phyloP scores from a whole-genome alignment of 2,329 filamentous ascomycete genomes.

The Ophiocordyceps camponoti-floridani region DNA sequence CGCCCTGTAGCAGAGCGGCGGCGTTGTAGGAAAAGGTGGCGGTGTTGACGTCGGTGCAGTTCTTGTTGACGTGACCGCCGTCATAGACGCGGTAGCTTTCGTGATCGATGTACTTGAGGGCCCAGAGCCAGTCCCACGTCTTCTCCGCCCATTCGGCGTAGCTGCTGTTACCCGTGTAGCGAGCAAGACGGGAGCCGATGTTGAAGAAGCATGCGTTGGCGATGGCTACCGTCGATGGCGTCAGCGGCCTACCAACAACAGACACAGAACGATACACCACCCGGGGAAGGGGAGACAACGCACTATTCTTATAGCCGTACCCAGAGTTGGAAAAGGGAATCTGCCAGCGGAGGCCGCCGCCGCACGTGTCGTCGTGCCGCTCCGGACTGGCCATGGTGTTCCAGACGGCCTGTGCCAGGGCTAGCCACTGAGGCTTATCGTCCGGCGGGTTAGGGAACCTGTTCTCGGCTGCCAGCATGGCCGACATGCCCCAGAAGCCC shows the following conservation, averaged over 20 bases:
- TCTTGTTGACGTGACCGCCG: constrained; percentile 35
- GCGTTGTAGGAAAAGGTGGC: constrained; percentile 52
- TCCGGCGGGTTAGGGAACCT: constrained; percentile 40
- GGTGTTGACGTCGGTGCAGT: constrained; percentile 43
- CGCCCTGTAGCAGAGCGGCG: constrained; percentile 42
- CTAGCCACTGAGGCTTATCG: constrained; percentile 39
- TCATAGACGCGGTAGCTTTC: constrained; percentile 45
- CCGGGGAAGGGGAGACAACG: constrained; percentile 3
- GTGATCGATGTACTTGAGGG: constrained; percentile 38
- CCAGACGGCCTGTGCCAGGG: constrained; percentile 52
- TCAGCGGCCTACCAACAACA: no score
- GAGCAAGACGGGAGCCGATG: constrained; percentile 48
- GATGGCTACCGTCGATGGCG: constrained; percentile 20
- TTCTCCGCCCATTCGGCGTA: constrained; percentile 45
- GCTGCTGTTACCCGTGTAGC: constrained; percentile 48
- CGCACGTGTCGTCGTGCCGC: constrained; percentile 47
- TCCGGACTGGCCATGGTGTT: constrained; percentile 39
- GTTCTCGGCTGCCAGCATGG: constrained; percentile 48
- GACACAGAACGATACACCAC: no score
- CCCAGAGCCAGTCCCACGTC: constrained; percentile 42
- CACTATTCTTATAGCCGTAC: constrained; percentile 57
- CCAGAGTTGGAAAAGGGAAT: constrained; percentile 57
- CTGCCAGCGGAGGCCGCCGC: constrained; percentile 61
- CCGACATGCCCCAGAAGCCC: constrained; percentile 50
- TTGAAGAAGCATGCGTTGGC: constrained; percentile 49